Evolutionary conservation across 805 yeast genomes (phyloP).

Genomic region (Candida boleticola): DNA sequence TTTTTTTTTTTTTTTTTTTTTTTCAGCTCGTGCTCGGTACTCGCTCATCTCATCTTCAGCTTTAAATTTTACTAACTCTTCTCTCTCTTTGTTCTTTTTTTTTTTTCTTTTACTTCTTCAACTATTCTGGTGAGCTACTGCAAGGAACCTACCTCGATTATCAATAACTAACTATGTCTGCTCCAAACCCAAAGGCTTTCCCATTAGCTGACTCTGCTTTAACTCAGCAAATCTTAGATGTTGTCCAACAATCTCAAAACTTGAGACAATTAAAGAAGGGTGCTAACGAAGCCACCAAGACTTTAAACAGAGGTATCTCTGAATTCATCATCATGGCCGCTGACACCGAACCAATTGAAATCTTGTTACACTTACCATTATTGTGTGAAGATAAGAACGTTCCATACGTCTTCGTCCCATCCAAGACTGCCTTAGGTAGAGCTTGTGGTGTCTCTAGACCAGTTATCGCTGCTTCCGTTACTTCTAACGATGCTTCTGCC

Average conservation of each 20-base stretch:
- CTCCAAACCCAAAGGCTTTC: slow-evolving; percentile 97
- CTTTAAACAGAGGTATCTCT: slow-evolving; percentile 98
- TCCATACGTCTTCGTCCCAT: slow-evolving; percentile 98
- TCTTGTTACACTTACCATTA: slow-evolving; percentile 93
- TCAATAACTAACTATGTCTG: slow-evolving; percentile 52
- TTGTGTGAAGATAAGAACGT: slow-evolving; percentile 99
- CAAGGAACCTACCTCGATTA: slow-evolving; percentile 48
- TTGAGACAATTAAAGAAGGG: slow-evolving; percentile 99
- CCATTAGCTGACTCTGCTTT: slow-evolving; percentile 97
- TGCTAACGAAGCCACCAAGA: slow-evolving; percentile 99
- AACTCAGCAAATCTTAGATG: slow-evolving; percentile 94
- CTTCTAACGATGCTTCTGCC: slow-evolving; percentile 97
- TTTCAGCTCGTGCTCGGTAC: not conserved
- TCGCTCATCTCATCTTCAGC: slow-evolving; percentile 5
- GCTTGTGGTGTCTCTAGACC: slow-evolving; percentile 99
- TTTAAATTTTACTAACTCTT: not conserved
- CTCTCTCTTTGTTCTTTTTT: not conserved
- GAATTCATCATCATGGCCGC: slow-evolving; percentile 99
- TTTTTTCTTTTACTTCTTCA: slow-evolving; percentile 8
- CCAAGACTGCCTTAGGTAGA: slow-evolving; percentile 98
- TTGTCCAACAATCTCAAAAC: slow-evolving; percentile 96
- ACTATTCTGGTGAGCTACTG: slow-evolving; percentile 36
- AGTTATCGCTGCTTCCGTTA: slow-evolving; percentile 96
- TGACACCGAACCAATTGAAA: slow-evolving; percentile 98
- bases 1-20: slow-evolving; percentile 2